phyloP scores from a whole-genome alignment of 257 asterid species.

The Nicotiana otophora region DNA sequence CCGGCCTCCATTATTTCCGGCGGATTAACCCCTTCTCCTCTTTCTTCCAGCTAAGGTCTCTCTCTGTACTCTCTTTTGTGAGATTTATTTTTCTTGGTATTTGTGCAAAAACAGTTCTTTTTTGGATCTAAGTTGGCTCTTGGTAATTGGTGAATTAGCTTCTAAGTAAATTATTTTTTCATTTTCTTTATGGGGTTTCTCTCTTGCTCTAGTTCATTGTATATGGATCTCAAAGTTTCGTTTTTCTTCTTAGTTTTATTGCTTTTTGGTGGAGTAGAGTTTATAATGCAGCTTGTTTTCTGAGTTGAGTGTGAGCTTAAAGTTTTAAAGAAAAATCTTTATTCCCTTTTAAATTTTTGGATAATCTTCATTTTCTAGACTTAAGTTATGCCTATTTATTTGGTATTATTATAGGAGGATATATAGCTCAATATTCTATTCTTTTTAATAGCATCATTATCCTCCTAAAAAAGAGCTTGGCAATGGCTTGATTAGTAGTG shows the following conservation, averaged over 20 bases:
- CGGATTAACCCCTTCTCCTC: neutral
- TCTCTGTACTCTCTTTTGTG: neutral
- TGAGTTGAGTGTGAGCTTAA: neutral
- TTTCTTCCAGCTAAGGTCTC: neutral
- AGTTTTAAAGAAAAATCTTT: neutral
- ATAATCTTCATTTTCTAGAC: neutral
- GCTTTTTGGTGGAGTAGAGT: neutral
- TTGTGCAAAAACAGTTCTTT: neutral
- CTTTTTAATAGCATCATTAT: neutral
- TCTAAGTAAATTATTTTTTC: neutral
- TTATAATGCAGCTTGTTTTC: neutral
- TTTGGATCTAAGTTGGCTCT: constrained; percentile 25
- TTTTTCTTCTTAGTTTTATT: neutral
- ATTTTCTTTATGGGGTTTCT: constrained; percentile 3
- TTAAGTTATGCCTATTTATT: neutral
- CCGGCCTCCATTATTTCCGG: constrained; percentile 20
- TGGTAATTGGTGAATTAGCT: neutral
- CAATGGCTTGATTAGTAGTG: neutral
- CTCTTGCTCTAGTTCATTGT: neutral
- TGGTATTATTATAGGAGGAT: neutral
- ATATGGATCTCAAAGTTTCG: constrained; percentile 13
- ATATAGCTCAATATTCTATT: neutral
- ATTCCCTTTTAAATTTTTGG: neutral
- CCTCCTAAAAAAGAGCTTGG: neutral
- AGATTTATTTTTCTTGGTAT: neutral